Base-by-base conservation (phyloP, 2,329 filamentous ascomycete genomes). In the Colletotrichum cuscutae region DNA sequence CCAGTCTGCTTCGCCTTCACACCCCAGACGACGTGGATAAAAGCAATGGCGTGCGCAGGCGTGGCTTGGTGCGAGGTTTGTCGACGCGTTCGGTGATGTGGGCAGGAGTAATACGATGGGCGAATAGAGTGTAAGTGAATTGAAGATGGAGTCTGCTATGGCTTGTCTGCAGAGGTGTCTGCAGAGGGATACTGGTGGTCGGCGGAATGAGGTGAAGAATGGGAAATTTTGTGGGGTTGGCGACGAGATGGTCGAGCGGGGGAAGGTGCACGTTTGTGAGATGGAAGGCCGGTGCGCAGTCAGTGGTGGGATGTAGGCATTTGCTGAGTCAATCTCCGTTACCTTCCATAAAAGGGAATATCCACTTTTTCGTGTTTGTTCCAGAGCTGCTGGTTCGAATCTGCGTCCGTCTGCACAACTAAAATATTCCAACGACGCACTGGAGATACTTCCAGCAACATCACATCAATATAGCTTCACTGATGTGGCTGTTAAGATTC, bases 181-280 rank as follows among this genome's bases (percentile, higher is more conserved):
- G 61, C 61, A 53, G 59, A 61, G 54, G 52, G 71, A 73, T 73
- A 73, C 63, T 68, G 71, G 71, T 72, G 52, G 56, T 59, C 24
- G 71, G 73, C 8, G 77, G 74, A 77, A 72, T 78, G 77, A 74
- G 65, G 66, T 24, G 60, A 60, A 35, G 56, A 73, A 73, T 52
- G 49, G 74, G 73, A 68, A 66, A 75, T 78, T 79, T 76, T 72
- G 72, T 75, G 74, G 73, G 46, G 75, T 68, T 56, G 37, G 69
- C 68, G 68, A 77, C 72, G 77, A 68, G 71, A 66, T 80, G 79
- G 79, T 79, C 79, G 78, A 80, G 79, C 78, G 79, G 79, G 78
- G 77, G 79, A 76, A 68, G 42, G 62, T 61, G 71, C 56, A 28
- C 65, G 58, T 71, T 71, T 71, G 49, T 19, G 57, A 30, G 13